Evolutionary conservation across 106 monocot genomes (phyloP), one percentile per base, ranked within the genome.

Genomic region (Platanthera guangdongensis): DNA sequence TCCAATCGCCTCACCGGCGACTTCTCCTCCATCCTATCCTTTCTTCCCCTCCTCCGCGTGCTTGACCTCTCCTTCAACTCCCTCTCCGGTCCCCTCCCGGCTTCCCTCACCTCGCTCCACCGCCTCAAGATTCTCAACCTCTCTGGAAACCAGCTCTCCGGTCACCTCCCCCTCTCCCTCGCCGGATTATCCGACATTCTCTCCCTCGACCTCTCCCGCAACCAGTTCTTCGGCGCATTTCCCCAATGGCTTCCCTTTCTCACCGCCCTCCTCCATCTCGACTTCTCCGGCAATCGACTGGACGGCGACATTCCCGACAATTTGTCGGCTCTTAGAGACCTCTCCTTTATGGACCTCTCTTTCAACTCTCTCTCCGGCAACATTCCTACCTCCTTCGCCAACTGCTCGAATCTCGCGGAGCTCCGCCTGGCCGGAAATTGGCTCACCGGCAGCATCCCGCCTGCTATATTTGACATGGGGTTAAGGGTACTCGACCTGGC

Each of bases 51-150:
- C 12, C 82, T 96, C n/a, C 78, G 93, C 16, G 57, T 79, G 0
- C 87, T 96, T 5, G 96, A 96, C 71, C 76, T 96, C 48, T 91
- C 90, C 5, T 22, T 57, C 4, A 96, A 96, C 78, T 71, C 54
- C 39, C 75, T 93, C 67, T 76, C 88, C 73, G 93, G 96, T 6
- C 47, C 52, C 1, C 52, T 96, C 71, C 72, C 89, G 12, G 84
- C 84, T 50, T 77, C 72, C 39, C 52, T 86, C 9, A 78, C 85
- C 13, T 25, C 46, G 3, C 81, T 96, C 16, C 90, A 84, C 73
- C 81, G 86, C 80, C 84, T 96, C 59, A 89, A 91, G 63, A 49
- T 25, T 32, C 73, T 96, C 21, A 50, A 64, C 57, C 71, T 93
- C 55, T 80, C 78, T 47, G 71, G 80, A 25, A 96, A 96, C 69